phyloP scores from a whole-genome alignment of 1,284 basidiomycete genomes.

The Thelephora terrestris region DNA sequence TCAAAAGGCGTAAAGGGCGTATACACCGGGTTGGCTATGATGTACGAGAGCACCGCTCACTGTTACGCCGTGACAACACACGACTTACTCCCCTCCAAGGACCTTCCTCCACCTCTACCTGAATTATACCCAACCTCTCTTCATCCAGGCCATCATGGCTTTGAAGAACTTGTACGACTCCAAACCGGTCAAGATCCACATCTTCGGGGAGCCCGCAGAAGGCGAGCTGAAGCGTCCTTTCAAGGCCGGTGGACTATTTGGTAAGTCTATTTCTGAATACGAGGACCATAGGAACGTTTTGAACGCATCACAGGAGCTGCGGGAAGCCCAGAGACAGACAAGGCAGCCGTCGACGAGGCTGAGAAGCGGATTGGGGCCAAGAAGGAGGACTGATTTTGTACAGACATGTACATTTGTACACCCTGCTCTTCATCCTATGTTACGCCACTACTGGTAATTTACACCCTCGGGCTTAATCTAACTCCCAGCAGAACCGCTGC shows the following conservation, averaged over 20 bases:
- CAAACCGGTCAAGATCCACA: constrained; percentile 70
- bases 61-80: neutral
- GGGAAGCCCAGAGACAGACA: constrained; percentile 68
- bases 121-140: constrained; percentile 86
- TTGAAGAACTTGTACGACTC: constrained; percentile 81
- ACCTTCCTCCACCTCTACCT: constrained; percentile 81
- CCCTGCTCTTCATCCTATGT: no score
- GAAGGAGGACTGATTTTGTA: constrained; percentile 56
- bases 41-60: constrained; percentile 25
- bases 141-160: constrained; percentile 87
- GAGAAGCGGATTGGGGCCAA: constrained; percentile 73
- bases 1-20: constrained; percentile 79
- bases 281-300: neutral
- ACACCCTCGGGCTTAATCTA: constrained; percentile 9
- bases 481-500: constrained; percentile 17
- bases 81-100: neutral
- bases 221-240: constrained; percentile 91
- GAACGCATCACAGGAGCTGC: constrained; percentile 22
- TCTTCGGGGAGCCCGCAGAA: constrained; percentile 67
- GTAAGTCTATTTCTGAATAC: constrained; percentile 26
- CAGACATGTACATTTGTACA: no score
- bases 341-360: constrained; percentile 77
- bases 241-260: constrained; percentile 65
- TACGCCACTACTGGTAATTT: no score
- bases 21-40: constrained; percentile 79